Evolutionary conservation across 805 yeast species (phyloP).

Genomic region (Kuraishia hungarica): DNA sequence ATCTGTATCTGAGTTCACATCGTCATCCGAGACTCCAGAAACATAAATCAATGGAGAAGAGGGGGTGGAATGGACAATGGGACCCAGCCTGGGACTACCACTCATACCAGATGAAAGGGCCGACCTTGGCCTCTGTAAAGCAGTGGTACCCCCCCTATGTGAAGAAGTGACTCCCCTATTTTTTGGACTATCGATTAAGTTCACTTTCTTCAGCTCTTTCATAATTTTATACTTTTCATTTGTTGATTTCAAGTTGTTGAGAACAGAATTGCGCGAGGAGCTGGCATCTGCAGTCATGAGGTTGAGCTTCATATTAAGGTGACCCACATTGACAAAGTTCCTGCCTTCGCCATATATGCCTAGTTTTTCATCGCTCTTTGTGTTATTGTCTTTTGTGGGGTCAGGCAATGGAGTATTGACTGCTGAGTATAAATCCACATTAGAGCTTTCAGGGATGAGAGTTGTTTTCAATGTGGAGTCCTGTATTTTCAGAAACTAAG

Average conservation of each 20-base stretch:
- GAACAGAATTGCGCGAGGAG: background rate
- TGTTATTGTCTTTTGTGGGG: background rate
- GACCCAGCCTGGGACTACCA: background rate
- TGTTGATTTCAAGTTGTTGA: background rate
- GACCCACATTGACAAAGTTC: background rate
- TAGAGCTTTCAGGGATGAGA: background rate
- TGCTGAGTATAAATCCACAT: background rate
- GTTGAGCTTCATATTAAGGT: background rate
- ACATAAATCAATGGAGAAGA: background rate
- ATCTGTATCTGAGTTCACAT: background rate
- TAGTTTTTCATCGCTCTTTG: background rate
- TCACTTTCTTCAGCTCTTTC: constrained; percentile 1
- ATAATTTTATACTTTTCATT: constrained; percentile 1
- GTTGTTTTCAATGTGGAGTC: background rate
- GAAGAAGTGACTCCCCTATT: background rate
- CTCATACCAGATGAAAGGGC: background rate
- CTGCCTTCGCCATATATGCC: background rate
- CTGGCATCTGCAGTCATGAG: background rate
- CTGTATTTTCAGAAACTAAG: background rate
- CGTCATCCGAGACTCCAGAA: background rate
- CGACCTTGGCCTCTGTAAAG: background rate
- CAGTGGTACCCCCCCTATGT: background rate
- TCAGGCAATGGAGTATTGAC: background rate
- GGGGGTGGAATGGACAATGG: background rate
- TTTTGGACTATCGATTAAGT: background rate